Conservation (phyloP, 305 asterid species). For the Solanum aculeatissimum region DNA sequence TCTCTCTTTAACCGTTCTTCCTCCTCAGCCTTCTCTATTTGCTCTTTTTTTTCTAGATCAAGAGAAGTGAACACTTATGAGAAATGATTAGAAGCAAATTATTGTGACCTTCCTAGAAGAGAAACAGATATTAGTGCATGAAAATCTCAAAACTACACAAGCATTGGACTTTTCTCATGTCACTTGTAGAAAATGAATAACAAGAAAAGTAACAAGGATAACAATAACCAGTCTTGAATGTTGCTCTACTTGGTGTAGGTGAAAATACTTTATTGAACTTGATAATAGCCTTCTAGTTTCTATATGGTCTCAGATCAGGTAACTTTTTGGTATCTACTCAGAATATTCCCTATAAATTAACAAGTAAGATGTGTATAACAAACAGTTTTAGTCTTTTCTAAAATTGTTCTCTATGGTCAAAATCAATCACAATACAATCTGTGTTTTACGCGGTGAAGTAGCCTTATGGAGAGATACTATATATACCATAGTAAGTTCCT, state of each 20-base stretch:
- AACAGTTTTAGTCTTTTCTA: not conserved
- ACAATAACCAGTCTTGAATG: not conserved
- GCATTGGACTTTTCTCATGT: not conserved
- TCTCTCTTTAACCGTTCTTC: constrained; percentile 70
- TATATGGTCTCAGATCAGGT: not conserved
- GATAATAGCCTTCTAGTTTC: not conserved
- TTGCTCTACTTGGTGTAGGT: not conserved
- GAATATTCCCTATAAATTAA: not conserved
- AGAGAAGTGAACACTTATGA: not conserved
- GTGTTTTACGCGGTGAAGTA: not conserved
- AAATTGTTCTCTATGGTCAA: not conserved
- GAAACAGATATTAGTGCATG: not conserved
- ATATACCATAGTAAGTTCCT: not conserved
- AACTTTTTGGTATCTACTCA: not conserved
- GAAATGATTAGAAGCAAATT: not conserved
- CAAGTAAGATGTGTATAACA: not conserved
- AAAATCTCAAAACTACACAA: not conserved
- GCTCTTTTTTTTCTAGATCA: constrained; percentile 68
- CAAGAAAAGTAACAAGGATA: not conserved
- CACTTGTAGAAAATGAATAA: not conserved
- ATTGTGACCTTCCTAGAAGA: not conserved
- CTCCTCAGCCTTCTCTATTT: constrained; percentile 87
- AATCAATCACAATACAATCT: not conserved
- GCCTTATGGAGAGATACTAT: not conserved
- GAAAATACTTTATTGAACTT: not conserved